Evolutionary conservation across 2,329 filamentous ascomycete species (phyloP), one percentile per base, ranked within the genome.

Genomic region (Microsporum canis): DNA sequence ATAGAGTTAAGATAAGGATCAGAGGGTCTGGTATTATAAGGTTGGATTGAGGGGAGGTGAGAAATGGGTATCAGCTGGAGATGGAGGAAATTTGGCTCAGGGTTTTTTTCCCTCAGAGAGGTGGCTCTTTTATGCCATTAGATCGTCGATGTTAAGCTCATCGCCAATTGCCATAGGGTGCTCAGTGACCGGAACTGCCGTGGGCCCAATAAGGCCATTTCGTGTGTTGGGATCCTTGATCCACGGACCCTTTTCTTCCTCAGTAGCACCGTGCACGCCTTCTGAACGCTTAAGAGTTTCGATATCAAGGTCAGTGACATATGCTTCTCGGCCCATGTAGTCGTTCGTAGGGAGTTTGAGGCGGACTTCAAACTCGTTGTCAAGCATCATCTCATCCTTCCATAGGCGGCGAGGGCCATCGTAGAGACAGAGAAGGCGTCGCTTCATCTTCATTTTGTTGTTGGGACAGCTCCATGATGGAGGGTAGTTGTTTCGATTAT

Each of bases 341-440:
- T 95, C 96, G 0, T 83, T 81, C 70, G 89, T 87, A 29, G 83
- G 83, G 17, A 96, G 81, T 73, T 85, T 85, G 73, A 96, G 81
- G 70, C 92, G 89, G 41, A 97, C 90, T 76, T 99, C 94, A 70
- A 94, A 91, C 68, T 96, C 91, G 14, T 88, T 91, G 67, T 91
- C 90, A 57, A 99, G 85, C 91, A 96, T 95, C 90, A 97, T 94
- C 76, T 99, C 94, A 71, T 99, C 94, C 79, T 97, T 97, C 83
- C 89, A 94, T 57, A 99, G 81, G 47, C 92, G 86, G 59, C 91
- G 85, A 14, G 82, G 82, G 0, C 94, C 94, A 70, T 97, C 91
- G 69, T 95, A 99, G 23, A 95, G 89, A 65, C 90, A 90, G 69
- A 97, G 81, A 60, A 96, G 90, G 33, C 94, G 88, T 83, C 96